phyloP scores from a whole-genome alignment of 805 yeast species.

The Kluyveromyces lactis region DNA sequence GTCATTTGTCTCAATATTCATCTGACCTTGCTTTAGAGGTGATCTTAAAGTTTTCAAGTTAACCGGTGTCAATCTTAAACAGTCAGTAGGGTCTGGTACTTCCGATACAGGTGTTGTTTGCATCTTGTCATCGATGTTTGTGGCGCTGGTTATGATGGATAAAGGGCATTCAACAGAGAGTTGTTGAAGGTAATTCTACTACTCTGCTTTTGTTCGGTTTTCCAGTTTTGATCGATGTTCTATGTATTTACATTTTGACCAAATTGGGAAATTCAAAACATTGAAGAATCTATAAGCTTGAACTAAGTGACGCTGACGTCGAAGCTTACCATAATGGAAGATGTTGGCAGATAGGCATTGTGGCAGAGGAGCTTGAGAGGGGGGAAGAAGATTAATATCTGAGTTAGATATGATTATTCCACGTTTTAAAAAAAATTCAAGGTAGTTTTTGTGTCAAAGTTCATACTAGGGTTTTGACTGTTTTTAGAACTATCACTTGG shows the following conservation, averaged over 20 bases:
- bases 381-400: too few relatives aligned
- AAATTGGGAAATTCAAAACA: not conserved
- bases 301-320: not conserved
- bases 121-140: slow-evolving; percentile 1
- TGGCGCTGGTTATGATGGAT: too few relatives aligned
- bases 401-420: too few relatives aligned
- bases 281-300: not conserved
- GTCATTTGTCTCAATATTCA: slow-evolving; percentile 7
- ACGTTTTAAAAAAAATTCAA: too few relatives aligned
- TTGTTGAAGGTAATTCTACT: too few relatives aligned
- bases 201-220: not conserved
- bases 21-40: slow-evolving; percentile 8
- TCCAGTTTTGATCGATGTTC: not conserved
- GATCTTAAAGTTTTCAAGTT: slow-evolving; percentile 15
- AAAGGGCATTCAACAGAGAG: too few relatives aligned
- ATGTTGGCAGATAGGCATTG: too few relatives aligned
- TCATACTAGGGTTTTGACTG: too few relatives aligned
- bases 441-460: too few relatives aligned
- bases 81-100: slow-evolving; percentile 13
- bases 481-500: too few relatives aligned
- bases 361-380: too few relatives aligned
- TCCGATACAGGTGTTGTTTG: slow-evolving; percentile 3
- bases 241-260: slow-evolving; percentile 2
- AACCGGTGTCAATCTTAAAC: slow-evolving; percentile 25
- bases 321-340: not conserved